phyloP scores from a whole-genome alignment of 1,284 basidiomycete species.

The Tetrapyrgos nigripes region DNA sequence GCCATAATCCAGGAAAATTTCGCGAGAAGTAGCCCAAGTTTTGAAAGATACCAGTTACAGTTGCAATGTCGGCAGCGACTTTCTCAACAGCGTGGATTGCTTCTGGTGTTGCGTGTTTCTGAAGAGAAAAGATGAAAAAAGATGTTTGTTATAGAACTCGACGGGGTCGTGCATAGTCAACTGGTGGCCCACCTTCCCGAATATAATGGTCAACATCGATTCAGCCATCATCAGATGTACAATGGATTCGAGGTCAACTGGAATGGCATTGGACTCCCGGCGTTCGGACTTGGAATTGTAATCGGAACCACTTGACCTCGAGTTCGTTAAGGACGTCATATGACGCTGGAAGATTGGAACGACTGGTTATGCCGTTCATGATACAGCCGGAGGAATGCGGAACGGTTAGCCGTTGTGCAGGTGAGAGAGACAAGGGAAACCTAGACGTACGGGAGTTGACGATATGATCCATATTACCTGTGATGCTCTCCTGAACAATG shows the following conservation, averaged over 20 bases:
- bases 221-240: conserved; percentile 18
- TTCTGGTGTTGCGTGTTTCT: conserved; percentile 32
- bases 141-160: not conserved
- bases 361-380: not conserved
- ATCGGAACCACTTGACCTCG: not conserved
- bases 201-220: conserved; percentile 24
- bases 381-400: not conserved
- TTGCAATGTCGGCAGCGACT: conserved; percentile 39
- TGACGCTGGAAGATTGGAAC: conserved; percentile 12
- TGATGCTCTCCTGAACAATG: conserved; percentile 24
- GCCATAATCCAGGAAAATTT: conserved; percentile 29
- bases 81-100: conserved; percentile 34
- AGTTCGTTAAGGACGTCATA: not conserved
- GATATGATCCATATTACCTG: conserved; percentile 17
- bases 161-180: not conserved
- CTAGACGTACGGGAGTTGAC: conserved; percentile 20
- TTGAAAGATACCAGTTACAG: conserved; percentile 38
- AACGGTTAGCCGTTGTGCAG: no score
- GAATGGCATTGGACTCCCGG: conserved; percentile 2
- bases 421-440: no score
- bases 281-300: no score
- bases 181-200: conserved; percentile 33
- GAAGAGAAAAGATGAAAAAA: not conserved
- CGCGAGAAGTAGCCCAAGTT: conserved; percentile 30
- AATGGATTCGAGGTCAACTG: conserved; percentile 5